A percentile compares a stretch with the other conserved stretches of the same genome.
Conservation (phyloP, 2,329 filamentous ascomycete species). For the Phaeosphaeria sp. region DNA sequence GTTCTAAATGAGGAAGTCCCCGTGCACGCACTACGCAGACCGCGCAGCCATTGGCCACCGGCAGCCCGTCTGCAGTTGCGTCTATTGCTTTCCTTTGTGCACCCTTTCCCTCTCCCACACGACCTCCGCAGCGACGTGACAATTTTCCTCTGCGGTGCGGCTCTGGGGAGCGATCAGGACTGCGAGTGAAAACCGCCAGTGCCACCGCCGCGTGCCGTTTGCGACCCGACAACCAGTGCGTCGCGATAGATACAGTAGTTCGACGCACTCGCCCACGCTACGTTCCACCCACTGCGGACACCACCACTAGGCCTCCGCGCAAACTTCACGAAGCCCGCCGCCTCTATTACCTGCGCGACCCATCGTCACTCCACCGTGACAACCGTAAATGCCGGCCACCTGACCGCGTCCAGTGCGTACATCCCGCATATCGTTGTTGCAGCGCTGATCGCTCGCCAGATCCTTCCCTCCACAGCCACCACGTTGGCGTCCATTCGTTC, state of each 20-base stretch:
- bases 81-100: slow-evolving; percentile 11
- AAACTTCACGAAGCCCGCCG: slow-evolving; percentile 18
- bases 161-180: slow-evolving; percentile 13
- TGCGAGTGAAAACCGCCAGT: neutral
- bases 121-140: slow-evolving; percentile 42
- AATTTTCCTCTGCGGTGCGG: slow-evolving; percentile 21
- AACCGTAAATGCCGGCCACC: slow-evolving; percentile 40
- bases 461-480: slow-evolving; percentile 41
- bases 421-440: slow-evolving; percentile 19
- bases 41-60: slow-evolving; percentile 16
- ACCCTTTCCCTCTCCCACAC: slow-evolving; percentile 23
- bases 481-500: slow-evolving; percentile 52
- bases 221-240: neutral
- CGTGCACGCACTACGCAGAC: slow-evolving; percentile 18
- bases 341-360: slow-evolving; percentile 19
- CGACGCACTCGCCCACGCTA: slow-evolving; percentile 23
- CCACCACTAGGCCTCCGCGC: neutral
- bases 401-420: slow-evolving; percentile 40
- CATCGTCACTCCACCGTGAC: slow-evolving; percentile 7
- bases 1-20: neutral
- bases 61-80: slow-evolving; percentile 9
- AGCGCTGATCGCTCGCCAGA: slow-evolving; percentile 36
- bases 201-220: neutral
- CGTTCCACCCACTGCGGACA: slow-evolving; percentile 23
- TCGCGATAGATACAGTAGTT: neutral